Evolutionary conservation across 1,139 yeast species (phyloP), one percentile per base, ranked within the genome.

Genomic region (Candida sanyaensis): DNA sequence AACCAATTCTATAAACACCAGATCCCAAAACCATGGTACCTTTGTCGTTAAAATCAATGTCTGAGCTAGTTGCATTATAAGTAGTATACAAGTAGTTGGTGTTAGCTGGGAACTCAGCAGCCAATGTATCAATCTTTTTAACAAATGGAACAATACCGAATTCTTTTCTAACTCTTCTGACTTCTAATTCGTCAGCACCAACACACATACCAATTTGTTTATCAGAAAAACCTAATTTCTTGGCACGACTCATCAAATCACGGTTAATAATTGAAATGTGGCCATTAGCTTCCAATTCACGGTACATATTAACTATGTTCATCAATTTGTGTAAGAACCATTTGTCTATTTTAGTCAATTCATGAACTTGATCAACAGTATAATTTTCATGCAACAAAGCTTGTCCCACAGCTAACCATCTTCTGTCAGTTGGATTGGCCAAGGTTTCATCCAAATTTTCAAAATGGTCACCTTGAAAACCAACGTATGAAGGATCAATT

Each of bases 331-430:
- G 75, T 64, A 93, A 78, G 77, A 93, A 93, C 99, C 99, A 93
- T 64, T 86, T 87, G 72, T 93, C 99, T 66, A 93, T 93, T 68
- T 87, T 91, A 53, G 96, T 81, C 58, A 93, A 78, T 44, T 90
- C 95, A 66, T 91, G 97, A 48, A 93, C 97, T 66, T 77, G 79
- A 51, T 93, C 98, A 54, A 93, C 97, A 11, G 97, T 67, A 70
- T 93, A 93, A 66, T 84, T 83, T 72, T 90, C 96, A 63, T 5
- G 41, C 26, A 91, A 93, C 37, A 54, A 52, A 50, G 99, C 99
- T 73, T 93, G 96, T 44, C 97, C 98, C 55, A 93, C 96, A 44
- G 99, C 99, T 62, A 93, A 81, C 90, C 97, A 90, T 76, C 99
- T 85, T 74, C 96, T 87, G 69, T 93, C 99, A 51, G 98, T 89